phyloP scores from a whole-genome alignment of 768 basidiomycete genomes.

The Tremella yokohamensis region DNA sequence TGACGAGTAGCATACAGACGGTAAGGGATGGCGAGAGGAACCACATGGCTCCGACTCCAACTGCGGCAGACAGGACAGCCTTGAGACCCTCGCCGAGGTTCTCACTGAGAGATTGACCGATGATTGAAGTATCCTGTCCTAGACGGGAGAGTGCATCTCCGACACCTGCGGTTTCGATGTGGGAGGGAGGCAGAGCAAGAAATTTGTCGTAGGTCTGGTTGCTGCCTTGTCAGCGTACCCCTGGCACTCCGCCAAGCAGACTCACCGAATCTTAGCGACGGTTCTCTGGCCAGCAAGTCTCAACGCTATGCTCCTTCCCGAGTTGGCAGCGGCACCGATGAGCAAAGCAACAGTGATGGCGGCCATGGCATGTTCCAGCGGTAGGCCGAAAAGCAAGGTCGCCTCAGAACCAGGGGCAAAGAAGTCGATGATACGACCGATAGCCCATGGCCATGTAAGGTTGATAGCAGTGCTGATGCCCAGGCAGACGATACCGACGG shows the following conservation, averaged over 20 bases:
- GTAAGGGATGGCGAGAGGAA: constrained; percentile 74
- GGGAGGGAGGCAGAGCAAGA: constrained; percentile 41
- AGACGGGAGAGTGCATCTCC: constrained; percentile 45
- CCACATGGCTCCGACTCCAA: constrained; percentile 77
- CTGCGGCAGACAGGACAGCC: constrained; percentile 41
- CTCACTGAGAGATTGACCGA: constrained; percentile 41
- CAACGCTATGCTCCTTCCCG: constrained; percentile 38
- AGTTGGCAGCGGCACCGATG: constrained; percentile 41
- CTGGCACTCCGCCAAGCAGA: neutral
- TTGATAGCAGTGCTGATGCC: constrained; percentile 40
- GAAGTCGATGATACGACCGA: constrained; percentile 47
- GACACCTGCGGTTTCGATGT: constrained; percentile 44
- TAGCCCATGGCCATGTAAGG: constrained; percentile 40
- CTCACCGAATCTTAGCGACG: constrained; percentile 38
- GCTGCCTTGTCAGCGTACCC: constrained; percentile 10
- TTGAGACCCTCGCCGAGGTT: constrained; percentile 48
- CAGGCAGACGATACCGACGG: constrained; percentile 36
- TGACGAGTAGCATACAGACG: constrained; percentile 81
- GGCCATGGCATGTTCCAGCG: constrained; percentile 37
- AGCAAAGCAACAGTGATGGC: constrained; percentile 29
- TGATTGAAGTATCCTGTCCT: constrained; percentile 44
- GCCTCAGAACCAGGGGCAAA: constrained; percentile 44
- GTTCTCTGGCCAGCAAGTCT: constrained; percentile 44
- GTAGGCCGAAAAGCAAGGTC: constrained; percentile 38
- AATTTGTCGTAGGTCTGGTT: constrained; percentile 45